These are phyloP conservation scores for Bruguiera gymnorhiza DNA, from an alignment of 345 rosid genomes.

Conservation along the genomic window DNA sequence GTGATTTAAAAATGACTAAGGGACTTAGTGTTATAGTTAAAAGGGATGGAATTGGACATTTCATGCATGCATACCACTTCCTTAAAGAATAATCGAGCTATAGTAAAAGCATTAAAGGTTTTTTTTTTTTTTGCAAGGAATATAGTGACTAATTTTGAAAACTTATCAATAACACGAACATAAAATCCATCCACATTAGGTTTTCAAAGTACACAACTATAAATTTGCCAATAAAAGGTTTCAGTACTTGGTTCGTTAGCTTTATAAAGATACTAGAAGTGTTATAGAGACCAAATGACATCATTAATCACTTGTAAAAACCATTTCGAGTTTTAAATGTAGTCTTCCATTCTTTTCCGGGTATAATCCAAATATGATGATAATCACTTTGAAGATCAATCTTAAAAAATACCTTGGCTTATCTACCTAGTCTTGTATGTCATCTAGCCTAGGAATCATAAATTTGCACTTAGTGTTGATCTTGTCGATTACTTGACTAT, in stretches of 20 bases:
- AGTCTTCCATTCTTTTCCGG: fast-evolving
- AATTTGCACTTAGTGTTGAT: background rate
- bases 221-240: background rate
- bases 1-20: background rate
- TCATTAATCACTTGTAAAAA: fast-evolving
- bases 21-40: background rate
- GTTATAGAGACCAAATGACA: background rate
- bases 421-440: background rate
- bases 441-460: background rate
- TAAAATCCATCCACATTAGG: background rate
- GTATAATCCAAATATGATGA: background rate
- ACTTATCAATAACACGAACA: background rate
- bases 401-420: background rate
- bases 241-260: background rate
- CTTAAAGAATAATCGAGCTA: background rate
- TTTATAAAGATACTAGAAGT: background rate
- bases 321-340: background rate
- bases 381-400: background rate
- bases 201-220: background rate
- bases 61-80: background rate
- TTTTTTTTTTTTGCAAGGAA: background rate
- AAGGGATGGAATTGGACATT: background rate
- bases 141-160: background rate
- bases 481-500: background rate
- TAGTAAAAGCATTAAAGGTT: background rate